These are phyloP conservation scores for Alternaria rosae DNA, from an alignment of 2,329 filamentous ascomycete species.

Conservation along the genomic window DNA sequence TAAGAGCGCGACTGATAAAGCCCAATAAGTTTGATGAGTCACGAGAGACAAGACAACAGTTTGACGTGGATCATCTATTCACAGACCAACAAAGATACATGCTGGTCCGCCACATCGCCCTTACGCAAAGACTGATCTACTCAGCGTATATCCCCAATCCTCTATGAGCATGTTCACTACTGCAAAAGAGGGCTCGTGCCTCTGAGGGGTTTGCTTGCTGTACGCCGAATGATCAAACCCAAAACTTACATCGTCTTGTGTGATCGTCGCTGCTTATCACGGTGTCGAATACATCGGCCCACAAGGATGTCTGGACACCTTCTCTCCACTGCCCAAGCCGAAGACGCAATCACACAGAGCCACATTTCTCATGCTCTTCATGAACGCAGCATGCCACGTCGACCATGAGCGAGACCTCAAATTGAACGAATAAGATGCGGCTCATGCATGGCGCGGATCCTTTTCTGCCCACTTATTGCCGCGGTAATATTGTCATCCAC, in stretches of 20 bases:
- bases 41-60: neutral
- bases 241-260: neutral
- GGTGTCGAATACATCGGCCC: conserved; percentile 56
- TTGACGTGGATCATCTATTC: neutral
- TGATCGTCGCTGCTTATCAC: neutral
- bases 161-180: neutral
- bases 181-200: neutral
- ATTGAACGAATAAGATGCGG: neutral
- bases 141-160: neutral
- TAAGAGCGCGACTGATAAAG: neutral
- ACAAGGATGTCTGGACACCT: conserved; percentile 24
- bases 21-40: neutral
- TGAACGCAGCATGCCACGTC: conserved; percentile 38
- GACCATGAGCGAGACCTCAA: too few relatives aligned
- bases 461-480: neutral
- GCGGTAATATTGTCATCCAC: neutral
- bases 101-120: neutral
- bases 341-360: conserved; percentile 49
- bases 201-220: neutral
- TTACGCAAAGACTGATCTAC: neutral
- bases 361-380: conserved; percentile 53
- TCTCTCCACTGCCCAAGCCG: conserved; percentile 47
- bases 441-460: neutral
- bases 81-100: neutral
- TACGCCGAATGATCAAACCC: neutral